Percentiles rank a stretch among this genome's conserved stretches.
These are phyloP conservation scores for Rhododendron mucronatum DNA, from an alignment of 148 eudicot species.

Conservation along the genomic window DNA sequence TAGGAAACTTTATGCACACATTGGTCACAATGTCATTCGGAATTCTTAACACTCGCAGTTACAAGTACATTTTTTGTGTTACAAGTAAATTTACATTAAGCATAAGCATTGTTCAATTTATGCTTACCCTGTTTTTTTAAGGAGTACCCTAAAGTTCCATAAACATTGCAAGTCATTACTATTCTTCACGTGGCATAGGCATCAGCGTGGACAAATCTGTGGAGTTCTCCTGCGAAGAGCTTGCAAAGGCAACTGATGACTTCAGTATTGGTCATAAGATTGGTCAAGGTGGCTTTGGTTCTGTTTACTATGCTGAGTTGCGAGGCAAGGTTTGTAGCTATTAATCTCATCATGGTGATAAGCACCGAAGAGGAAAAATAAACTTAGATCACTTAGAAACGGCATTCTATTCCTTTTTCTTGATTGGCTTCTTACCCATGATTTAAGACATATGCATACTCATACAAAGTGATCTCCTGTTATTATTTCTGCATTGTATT, in stretches of 20 bases:
- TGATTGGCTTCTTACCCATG: background rate
- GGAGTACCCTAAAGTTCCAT: background rate
- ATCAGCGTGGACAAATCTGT: slow-evolving; percentile 50
- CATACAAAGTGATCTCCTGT: background rate
- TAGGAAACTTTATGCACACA: background rate
- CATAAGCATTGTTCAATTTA: background rate
- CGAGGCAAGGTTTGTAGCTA: slow-evolving; percentile 50
- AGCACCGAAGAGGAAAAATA: background rate
- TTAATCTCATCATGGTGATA: background rate
- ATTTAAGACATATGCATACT: background rate
- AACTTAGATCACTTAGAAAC: background rate
- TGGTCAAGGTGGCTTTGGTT: slow-evolving; percentile 76
- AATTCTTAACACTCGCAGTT: background rate
- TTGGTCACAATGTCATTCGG: background rate
- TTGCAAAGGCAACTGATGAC: slow-evolving; percentile 50
- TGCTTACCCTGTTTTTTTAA: background rate
- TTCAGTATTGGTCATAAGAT: slow-evolving; percentile 43
- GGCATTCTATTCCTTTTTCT: background rate
- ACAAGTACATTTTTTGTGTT: background rate
- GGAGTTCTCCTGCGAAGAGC: slow-evolving; percentile 54
- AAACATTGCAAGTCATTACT: background rate
- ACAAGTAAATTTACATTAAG: too few species aligned
- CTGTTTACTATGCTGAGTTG: slow-evolving; percentile 52
- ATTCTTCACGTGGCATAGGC: slow-evolving; percentile 24
- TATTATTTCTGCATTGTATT: background rate